phyloP scores from a whole-genome alignment of 2,329 filamentous ascomycete species.

The Arthroderma uncinatum region DNA sequence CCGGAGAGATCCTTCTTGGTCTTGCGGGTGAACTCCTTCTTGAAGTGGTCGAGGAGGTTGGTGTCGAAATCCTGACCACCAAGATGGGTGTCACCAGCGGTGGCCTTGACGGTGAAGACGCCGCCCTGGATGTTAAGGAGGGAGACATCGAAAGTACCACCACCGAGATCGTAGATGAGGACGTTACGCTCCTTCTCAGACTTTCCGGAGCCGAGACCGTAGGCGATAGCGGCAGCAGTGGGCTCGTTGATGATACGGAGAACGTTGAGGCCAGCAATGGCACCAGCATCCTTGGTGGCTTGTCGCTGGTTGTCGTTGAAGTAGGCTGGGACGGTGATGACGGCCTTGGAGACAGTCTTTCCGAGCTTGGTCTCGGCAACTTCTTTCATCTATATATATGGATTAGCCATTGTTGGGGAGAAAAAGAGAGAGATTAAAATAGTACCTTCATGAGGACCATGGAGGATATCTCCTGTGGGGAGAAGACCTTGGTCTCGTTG shows the following conservation, averaged over 20 bases:
- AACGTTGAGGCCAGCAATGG: conserved; percentile 93
- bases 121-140: conserved; percentile 97
- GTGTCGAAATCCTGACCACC: conserved; percentile 96
- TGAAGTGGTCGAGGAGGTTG: conserved; percentile 90
- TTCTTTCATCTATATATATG: conserved; percentile 74
- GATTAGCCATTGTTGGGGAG: neutral
- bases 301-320: conserved; percentile 99
- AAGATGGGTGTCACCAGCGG: conserved; percentile 92
- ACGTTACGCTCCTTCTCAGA: conserved; percentile 97
- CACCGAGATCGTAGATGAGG: conserved; percentile 98
- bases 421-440: neutral
- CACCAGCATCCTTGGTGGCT: conserved; percentile 97
- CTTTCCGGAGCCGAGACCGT: conserved; percentile 92
- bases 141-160: conserved; percentile 99
- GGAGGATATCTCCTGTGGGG: conserved; percentile 95
- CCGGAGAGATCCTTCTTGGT: conserved; percentile 53
- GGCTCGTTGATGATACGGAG: conserved; percentile 99
- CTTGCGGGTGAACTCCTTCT: conserved; percentile 82
- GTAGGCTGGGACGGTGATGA: conserved; percentile 97
- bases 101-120: conserved; percentile 98
- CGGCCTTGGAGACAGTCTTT: conserved; percentile 98
- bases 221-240: conserved; percentile 93
- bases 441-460: conserved; percentile 95
- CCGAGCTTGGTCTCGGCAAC: conserved; percentile 96
- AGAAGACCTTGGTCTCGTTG: conserved; percentile 89